These are phyloP conservation scores for Globisporangium nodosum DNA, from an alignment of 352 stramenopile species.

Conservation along the genomic window DNA sequence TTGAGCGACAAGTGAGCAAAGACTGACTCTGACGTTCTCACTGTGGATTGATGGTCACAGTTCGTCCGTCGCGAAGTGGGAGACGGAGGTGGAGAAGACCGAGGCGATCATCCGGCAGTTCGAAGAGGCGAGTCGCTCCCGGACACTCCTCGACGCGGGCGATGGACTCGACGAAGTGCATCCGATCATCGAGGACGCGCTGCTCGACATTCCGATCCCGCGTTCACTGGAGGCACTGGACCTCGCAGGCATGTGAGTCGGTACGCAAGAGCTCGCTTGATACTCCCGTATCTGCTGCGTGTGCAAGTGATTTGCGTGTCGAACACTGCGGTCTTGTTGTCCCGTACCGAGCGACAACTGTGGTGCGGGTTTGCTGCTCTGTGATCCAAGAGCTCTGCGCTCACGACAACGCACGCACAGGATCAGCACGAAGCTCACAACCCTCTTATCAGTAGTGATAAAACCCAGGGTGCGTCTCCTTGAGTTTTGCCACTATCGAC, in stretches of 20 bases:
- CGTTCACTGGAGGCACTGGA: conserved; percentile 75
- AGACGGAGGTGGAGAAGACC: conserved; percentile 77
- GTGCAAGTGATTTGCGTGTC: neutral
- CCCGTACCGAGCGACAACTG: neutral
- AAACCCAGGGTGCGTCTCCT: neutral
- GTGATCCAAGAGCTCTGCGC: too few relatives aligned
- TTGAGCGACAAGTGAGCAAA: neutral
- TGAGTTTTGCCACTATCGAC: neutral
- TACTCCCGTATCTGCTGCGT: neutral
- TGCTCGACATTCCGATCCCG: conserved; percentile 63
- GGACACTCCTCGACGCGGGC: conserved; percentile 39
- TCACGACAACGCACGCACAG: too few relatives aligned
- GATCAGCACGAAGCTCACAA: too few relatives aligned
- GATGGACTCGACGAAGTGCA: conserved; percentile 56
- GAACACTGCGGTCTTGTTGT: neutral
- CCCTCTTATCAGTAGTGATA: neutral
- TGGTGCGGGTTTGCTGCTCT: too few relatives aligned
- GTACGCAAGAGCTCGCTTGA: neutral
- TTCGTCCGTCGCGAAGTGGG: conserved; percentile 51
- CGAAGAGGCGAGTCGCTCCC: conserved; percentile 68
- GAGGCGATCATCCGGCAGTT: conserved; percentile 79
- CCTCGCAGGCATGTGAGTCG: conserved; percentile 53
- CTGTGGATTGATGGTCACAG: conserved; percentile 7
- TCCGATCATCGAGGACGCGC: conserved; percentile 45
- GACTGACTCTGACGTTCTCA: neutral